These are phyloP conservation scores for Alternaria rosae DNA, from an alignment of 2,329 filamentous ascomycete genomes.

Conservation along the genomic window DNA sequence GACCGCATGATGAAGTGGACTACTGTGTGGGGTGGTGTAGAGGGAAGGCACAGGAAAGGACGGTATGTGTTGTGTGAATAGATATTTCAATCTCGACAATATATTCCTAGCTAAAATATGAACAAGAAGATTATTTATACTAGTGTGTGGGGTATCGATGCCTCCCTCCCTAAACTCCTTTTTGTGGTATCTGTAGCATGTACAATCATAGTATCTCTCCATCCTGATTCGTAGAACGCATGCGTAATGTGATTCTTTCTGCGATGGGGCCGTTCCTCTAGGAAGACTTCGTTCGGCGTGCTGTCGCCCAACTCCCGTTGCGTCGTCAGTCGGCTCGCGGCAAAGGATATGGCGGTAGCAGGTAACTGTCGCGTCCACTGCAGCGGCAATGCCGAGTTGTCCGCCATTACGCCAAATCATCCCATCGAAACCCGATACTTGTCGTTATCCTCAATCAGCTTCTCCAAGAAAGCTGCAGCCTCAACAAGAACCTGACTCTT, in stretches of 20 bases:
- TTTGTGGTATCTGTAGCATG: too few relatives aligned
- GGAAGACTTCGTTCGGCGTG: too few relatives aligned
- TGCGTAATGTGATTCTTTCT: not conserved
- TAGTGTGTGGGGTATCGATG: conserved; percentile 1
- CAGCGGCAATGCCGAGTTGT: not conserved
- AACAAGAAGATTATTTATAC: not conserved
- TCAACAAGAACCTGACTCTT: conserved; percentile 82
- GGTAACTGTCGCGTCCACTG: not conserved
- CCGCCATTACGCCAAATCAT: not conserved
- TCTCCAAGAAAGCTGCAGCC: conserved; percentile 79
- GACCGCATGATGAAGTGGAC: not conserved
- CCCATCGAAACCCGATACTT: conserved; percentile 15
- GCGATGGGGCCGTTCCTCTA: too few relatives aligned
- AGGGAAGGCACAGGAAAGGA: not conserved
- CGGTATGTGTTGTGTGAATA: too few relatives aligned
- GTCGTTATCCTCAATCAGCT: conserved; percentile 71
- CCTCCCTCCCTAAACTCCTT: conserved; percentile 1
- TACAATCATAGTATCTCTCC: too few relatives aligned
- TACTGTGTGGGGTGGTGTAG: not conserved
- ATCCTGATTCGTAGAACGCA: too few relatives aligned
- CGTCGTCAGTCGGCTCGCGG: not conserved
- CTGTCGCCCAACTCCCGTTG: too few relatives aligned
- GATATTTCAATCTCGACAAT: not conserved
- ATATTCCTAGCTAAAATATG: not conserved
- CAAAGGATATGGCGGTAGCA: not conserved